phyloP scores from a whole-genome alignment of 768 basidiomycete species.

The Rhizopogon vesiculosus region DNA sequence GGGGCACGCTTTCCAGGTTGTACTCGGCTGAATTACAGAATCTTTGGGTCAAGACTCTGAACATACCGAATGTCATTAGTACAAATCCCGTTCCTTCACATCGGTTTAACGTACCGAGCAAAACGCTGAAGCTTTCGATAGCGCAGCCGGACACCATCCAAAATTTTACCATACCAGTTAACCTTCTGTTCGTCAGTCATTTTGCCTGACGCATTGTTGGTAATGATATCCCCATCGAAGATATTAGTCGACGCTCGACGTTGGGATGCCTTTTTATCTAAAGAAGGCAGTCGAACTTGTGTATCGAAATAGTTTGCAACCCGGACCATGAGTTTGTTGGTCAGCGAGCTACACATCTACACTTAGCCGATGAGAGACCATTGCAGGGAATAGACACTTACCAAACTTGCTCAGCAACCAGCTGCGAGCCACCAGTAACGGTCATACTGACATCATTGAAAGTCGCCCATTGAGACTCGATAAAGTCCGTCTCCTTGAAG shows the following conservation, averaged over 20 bases:
- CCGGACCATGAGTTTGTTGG: constrained; percentile 88
- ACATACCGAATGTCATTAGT: constrained; percentile 5
- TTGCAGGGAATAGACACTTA: constrained; percentile 31
- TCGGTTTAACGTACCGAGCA: constrained; percentile 51
- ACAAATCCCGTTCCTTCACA: background rate
- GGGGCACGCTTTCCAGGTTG: constrained; percentile 63
- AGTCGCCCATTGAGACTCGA: constrained; percentile 95
- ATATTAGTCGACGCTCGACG: constrained; percentile 26
- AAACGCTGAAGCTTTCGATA: constrained; percentile 95
- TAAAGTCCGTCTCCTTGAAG: constrained; percentile 97
- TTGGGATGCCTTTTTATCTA: constrained; percentile 26
- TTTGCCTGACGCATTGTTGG: constrained; percentile 30
- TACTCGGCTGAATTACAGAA: constrained; percentile 96
- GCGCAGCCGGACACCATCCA: constrained; percentile 87
- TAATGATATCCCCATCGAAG: constrained; percentile 31
- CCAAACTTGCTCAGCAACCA: constrained; percentile 97
- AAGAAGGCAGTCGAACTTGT: constrained; percentile 75
- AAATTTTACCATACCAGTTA: constrained; percentile 87
- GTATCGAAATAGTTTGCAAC: constrained; percentile 94
- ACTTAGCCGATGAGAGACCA: background rate
- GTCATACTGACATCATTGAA: constrained; percentile 90
- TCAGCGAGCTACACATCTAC: constrained; percentile 61
- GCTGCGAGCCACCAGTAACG: constrained; percentile 78
- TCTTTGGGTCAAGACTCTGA: constrained; percentile 70
- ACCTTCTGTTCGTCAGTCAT: constrained; percentile 84